Percentiles rank a stretch among this genome's conserved stretches.
phyloP scores from a whole-genome alignment of 306 rosid species.

The Hippophae tibetana region DNA sequence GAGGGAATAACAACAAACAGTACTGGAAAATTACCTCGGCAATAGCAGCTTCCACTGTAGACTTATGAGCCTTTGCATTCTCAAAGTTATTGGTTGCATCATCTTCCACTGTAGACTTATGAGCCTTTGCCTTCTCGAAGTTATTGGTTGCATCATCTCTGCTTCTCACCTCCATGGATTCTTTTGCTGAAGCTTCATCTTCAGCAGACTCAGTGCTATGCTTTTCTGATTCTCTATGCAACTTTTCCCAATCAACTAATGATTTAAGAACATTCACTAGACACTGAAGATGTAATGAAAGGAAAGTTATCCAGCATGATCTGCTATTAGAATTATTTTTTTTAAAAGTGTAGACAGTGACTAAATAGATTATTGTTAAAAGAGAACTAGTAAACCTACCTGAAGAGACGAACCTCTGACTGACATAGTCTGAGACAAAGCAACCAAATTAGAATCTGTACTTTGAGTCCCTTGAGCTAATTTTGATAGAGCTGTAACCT shows the following conservation, averaged over 20 bases:
- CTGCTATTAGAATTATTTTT: neutral
- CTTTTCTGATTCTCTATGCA: conserved; percentile 48
- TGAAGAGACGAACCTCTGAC: conserved; percentile 92
- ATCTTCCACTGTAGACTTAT: conserved; percentile 89
- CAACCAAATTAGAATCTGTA: conserved; percentile 71
- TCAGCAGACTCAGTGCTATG: conserved; percentile 28
- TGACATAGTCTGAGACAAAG: conserved; percentile 63
- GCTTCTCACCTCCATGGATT: conserved; percentile 55
- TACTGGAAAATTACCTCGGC: conserved; percentile 45
- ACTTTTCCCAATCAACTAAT: conserved; percentile 91
- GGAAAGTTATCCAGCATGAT: conserved; percentile 21
- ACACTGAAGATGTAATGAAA: conserved; percentile 51
- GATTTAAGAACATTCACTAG: conserved; percentile 95
- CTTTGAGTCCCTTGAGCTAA: conserved; percentile 79
- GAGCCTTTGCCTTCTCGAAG: conserved; percentile 96
- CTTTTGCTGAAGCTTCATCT: conserved; percentile 55
- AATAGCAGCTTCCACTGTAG: conserved; percentile 91
- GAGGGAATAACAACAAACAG: conserved; percentile 11
- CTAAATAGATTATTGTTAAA: conserved; percentile 17
- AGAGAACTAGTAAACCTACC: conserved; percentile 40
- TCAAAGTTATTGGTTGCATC: conserved; percentile 65
- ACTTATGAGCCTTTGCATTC: conserved; percentile 95
- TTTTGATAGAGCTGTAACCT: conserved; percentile 90
- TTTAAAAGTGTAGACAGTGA: conserved; percentile 5
- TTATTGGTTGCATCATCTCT: conserved; percentile 59